Evolutionary conservation across 2,329 filamentous ascomycete genomes (phyloP).

Genomic region (Xylariaceae sp.): DNA sequence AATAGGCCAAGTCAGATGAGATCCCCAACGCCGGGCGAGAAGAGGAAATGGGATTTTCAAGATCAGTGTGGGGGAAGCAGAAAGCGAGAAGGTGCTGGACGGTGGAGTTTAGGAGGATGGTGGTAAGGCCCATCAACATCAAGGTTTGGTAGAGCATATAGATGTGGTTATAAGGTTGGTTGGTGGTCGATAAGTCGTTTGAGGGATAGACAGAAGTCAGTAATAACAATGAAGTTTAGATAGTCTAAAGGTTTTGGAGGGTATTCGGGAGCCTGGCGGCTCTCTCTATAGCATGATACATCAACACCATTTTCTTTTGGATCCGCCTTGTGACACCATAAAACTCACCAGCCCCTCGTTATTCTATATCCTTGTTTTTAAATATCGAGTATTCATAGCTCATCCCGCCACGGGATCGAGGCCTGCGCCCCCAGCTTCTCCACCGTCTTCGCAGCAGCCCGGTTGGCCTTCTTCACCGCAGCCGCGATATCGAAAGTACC

Average conservation of each 20-base stretch:
- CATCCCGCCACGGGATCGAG: slow-evolving; percentile 62
- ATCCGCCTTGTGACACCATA: background rate
- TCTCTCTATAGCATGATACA: slow-evolving; percentile 1
- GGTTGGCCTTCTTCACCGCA: slow-evolving; percentile 57
- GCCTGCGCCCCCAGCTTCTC: slow-evolving; percentile 61
- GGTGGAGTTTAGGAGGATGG: slow-evolving; percentile 24
- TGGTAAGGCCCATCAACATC: slow-evolving; percentile 13
- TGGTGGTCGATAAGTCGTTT: background rate
- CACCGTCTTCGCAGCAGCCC: slow-evolving; percentile 62
- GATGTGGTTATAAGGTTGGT: background rate
- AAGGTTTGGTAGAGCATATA: no score
- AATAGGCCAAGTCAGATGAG: slow-evolving; percentile 4
- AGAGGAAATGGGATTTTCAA: background rate
- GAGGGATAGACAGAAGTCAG: background rate
- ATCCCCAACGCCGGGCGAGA: background rate
- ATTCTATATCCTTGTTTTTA: background rate
- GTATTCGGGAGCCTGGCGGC: background rate
- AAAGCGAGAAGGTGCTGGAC: background rate
- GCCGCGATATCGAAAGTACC: slow-evolving; percentile 49
- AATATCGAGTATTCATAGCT: slow-evolving; percentile 23
- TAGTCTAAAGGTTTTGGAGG: slow-evolving; percentile 1
- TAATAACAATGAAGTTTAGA: slow-evolving; percentile 1
- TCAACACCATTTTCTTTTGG: background rate
- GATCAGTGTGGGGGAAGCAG: background rate
- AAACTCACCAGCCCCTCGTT: background rate